phyloP scores from a whole-genome alignment of 1,284 basidiomycete genomes.

The Leccinum subspadiceum region DNA sequence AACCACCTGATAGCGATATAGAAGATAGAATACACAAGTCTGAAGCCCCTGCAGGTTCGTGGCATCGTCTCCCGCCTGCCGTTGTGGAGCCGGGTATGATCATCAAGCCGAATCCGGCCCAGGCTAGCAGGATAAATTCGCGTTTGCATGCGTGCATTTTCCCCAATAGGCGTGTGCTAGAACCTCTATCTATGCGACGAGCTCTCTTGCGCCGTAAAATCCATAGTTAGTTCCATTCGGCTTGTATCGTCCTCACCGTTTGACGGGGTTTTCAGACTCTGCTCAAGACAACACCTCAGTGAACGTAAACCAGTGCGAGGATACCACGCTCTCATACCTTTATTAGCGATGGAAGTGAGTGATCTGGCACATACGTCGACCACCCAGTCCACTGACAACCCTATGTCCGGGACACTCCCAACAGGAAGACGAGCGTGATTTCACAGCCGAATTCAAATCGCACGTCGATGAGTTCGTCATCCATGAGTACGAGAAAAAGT shows the following conservation, averaged over 20 bases:
- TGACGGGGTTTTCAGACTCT: neutral
- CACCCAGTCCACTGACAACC: neutral
- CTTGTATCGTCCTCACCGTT: neutral
- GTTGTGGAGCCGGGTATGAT: neutral
- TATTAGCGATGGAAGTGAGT: slow-evolving; percentile 6
- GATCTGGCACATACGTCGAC: too few relatives aligned
- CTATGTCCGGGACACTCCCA: neutral
- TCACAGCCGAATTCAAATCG: slow-evolving; percentile 8
- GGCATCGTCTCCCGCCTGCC: neutral
- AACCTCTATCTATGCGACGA: neutral
- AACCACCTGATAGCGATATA: neutral
- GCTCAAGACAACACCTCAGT: neutral
- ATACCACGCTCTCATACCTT: neutral
- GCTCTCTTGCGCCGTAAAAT: neutral
- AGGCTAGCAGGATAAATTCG: neutral
- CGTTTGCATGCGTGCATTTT: neutral
- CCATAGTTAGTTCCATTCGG: neutral
- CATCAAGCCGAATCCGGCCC: neutral
- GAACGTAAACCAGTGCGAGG: neutral
- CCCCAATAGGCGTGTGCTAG: neutral
- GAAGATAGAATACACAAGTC: neutral
- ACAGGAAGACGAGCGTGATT: slow-evolving; percentile 4
- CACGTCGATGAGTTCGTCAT: slow-evolving; percentile 18
- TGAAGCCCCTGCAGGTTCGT: neutral
- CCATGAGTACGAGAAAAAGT: slow-evolving; percentile 18